Evolutionary conservation across 306 rosid genomes (phyloP).

Genomic region (Cucurbita pepo): DNA sequence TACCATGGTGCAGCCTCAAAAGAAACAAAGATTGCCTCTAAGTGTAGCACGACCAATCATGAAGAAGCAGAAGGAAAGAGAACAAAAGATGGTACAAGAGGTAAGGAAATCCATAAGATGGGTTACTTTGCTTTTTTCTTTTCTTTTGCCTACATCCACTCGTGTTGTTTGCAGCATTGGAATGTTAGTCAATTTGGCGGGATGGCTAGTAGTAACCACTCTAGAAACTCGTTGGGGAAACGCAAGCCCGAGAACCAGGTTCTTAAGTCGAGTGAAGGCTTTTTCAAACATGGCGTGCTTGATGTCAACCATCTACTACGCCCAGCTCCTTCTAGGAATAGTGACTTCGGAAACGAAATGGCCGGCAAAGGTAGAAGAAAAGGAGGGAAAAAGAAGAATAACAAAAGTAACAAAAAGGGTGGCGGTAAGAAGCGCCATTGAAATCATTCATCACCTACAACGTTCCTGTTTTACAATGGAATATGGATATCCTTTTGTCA

Average conservation of each 20-base stretch:
- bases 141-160: background rate
- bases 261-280: constrained; percentile 44
- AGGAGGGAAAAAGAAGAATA: constrained; percentile 18
- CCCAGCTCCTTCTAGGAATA: constrained; percentile 9
- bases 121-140: background rate
- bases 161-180: constrained; percentile 17
- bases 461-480: background rate
- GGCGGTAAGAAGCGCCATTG: constrained; percentile 23
- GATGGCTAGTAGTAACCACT: constrained; percentile 14
- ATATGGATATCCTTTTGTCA: background rate
- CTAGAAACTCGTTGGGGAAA: constrained; percentile 25
- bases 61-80: constrained; percentile 67
- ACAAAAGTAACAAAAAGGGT: constrained; percentile 21
- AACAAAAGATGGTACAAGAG: constrained; percentile 53
- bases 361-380: constrained; percentile 8
- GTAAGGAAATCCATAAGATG: constrained; percentile 11
- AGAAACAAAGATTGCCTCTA: constrained; percentile 49
- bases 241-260: constrained; percentile 41
- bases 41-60: constrained; percentile 60
- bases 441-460: background rate
- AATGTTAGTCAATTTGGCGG: constrained; percentile 43
- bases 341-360: background rate
- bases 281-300: constrained; percentile 58
- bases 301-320: constrained; percentile 54
- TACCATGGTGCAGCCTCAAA: constrained; percentile 29